These are phyloP conservation scores for Stachybotrys echinatus DNA, from an alignment of 2,329 filamentous ascomycete species.

Conservation along the genomic window DNA sequence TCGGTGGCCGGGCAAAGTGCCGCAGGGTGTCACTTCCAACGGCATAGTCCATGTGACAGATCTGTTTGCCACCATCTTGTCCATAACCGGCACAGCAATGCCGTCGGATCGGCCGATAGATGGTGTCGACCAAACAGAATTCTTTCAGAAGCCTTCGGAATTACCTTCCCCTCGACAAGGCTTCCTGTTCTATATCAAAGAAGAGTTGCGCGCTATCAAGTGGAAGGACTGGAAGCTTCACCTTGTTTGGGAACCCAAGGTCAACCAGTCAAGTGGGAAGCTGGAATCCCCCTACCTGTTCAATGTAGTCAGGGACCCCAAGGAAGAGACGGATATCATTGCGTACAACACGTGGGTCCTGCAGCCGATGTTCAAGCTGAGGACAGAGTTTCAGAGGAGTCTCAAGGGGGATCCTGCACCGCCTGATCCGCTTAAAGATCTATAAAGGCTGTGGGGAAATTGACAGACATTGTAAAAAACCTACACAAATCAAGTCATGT, in stretches of 20 bases:
- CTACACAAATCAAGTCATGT: too few species aligned
- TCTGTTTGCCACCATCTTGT: constrained; percentile 22
- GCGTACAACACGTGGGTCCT: constrained; percentile 25
- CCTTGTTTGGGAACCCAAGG: constrained; percentile 26
- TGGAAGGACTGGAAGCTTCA: constrained; percentile 30
- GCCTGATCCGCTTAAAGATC: constrained; percentile 21
- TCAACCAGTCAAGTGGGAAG: constrained; percentile 23
- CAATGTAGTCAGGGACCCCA: constrained; percentile 22
- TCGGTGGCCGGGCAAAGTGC: constrained; percentile 23
- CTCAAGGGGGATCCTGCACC: constrained; percentile 22
- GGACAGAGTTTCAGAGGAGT: constrained; percentile 18
- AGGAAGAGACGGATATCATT: constrained; percentile 25
- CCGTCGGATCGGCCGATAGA: constrained; percentile 24
- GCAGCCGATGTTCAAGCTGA: constrained; percentile 22
- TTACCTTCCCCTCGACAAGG: constrained; percentile 15
- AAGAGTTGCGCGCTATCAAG: constrained; percentile 26
- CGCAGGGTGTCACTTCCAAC: constrained; percentile 17
- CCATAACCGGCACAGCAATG: constrained; percentile 11
- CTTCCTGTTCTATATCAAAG: constrained; percentile 26
- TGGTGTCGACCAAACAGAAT: constrained; percentile 18
- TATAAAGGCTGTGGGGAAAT: too few species aligned
- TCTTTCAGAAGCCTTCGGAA: constrained; percentile 14
- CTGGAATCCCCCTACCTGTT: constrained; percentile 26
- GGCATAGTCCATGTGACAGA: constrained; percentile 27
- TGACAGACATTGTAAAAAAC: too few species aligned